Evolutionary conservation across 2,329 filamentous ascomycete genomes (phyloP), one percentile per base, ranked within the genome.

Genomic region (Bipolaris sorokiniana): DNA sequence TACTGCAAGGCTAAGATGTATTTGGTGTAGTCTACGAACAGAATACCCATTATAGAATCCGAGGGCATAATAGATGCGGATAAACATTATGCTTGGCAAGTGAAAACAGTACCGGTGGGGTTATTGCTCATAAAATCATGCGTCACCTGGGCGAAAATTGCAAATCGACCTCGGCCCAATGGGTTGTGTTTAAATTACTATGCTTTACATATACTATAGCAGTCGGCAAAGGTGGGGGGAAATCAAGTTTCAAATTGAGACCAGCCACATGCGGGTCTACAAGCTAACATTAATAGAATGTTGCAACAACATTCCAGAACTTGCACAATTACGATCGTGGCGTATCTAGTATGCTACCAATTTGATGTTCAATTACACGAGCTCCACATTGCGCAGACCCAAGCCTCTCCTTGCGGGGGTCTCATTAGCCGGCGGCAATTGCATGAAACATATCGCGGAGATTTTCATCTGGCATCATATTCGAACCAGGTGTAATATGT

Each of bases 371-470:
- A 11, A 33, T 48, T 44, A 53, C 45, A 23, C 38, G 38, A 28
- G 54, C 33, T 53, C 50, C 45, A 57, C 54, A 28, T 49, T 45
- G 54, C 45, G 50, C 40, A 15, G 38, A 38, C 47, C 50, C 54
- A 58, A 54, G 50, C 48, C 52, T 54, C 51, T 44, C 51, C 55
- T 33, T 33, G 54, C 42, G n/a, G 42, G 26, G 42, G n/a, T 23
- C 48, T 45, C 20, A 20, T 71, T 71, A 71, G 52, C 68, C 68
- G 67, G 63, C 61, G 68, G 68, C 52, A 64, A 51, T 59, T 33
- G 26, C 37, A 28, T 23, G 46, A 47, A 36, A 53, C 47, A 44
- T 28, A 13, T 28, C 40, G 23, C 36, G 40, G 48, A 44, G 42
- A 53, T 31, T 55, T 40, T 48, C 37, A 15, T 23, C 44, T 5